Evolutionary conservation across 2,329 filamentous ascomycete species (phyloP).

Genomic region (Camillea tinctor): DNA sequence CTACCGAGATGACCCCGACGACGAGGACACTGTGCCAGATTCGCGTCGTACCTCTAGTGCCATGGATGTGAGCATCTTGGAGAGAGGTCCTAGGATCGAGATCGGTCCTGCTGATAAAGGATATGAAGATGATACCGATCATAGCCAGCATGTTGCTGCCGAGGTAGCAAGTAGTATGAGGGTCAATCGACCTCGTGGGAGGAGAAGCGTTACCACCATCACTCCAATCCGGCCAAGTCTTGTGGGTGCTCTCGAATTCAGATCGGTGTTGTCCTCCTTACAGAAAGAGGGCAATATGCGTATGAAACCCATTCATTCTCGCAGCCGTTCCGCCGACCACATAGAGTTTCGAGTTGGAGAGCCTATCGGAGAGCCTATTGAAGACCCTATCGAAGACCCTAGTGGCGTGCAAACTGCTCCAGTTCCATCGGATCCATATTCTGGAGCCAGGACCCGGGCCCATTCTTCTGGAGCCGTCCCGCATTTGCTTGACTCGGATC

Average conservation of each 20-base stretch:
- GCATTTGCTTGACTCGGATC: slow-evolving; percentile 35
- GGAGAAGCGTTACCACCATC: slow-evolving; percentile 69
- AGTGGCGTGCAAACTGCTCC: slow-evolving; percentile 17
- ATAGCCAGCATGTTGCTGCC: slow-evolving; percentile 63
- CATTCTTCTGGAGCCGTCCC: slow-evolving; percentile 47
- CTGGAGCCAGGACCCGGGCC: slow-evolving; percentile 39
- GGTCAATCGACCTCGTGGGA: slow-evolving; percentile 65
- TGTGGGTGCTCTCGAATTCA: slow-evolving; percentile 89
- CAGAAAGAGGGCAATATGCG: slow-evolving; percentile 77
- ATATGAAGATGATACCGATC: slow-evolving; percentile 54
- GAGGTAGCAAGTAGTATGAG: slow-evolving; percentile 95
- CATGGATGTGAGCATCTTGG: slow-evolving; percentile 43
- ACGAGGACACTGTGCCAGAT: slow-evolving; percentile 41
- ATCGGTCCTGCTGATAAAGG: slow-evolving; percentile 40
- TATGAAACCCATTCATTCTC: slow-evolving; percentile 64
- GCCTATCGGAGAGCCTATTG: slow-evolving; percentile 6
- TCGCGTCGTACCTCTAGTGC: slow-evolving; percentile 27
- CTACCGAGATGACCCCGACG: slow-evolving; percentile 64
- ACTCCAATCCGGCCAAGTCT: slow-evolving; percentile 90
- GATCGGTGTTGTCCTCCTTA: slow-evolving; percentile 83
- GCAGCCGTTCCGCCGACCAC: slow-evolving; percentile 67
- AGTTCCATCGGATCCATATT: slow-evolving; percentile 12
- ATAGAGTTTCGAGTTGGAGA: slow-evolving; percentile 8
- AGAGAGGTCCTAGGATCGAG: slow-evolving; percentile 48
- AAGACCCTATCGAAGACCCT: slow-evolving; percentile 6